phyloP scores from a whole-genome alignment of 1,139 yeast genomes.

The Blastobotrys niveus region DNA sequence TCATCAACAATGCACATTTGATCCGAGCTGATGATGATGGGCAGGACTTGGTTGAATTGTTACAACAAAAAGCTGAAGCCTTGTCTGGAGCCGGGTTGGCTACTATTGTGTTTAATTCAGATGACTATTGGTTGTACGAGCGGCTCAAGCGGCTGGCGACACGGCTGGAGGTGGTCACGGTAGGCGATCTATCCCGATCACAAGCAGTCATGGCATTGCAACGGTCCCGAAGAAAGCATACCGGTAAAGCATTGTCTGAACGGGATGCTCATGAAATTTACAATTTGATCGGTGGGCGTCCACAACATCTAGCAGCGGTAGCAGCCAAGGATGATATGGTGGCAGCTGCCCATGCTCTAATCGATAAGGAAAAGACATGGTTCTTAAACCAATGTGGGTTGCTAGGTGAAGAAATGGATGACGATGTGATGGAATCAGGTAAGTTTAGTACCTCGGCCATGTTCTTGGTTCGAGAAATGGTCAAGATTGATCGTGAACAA shows the following conservation, averaged over 20 bases:
- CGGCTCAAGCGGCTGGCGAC: slow-evolving; percentile 69
- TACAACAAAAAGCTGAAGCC: slow-evolving; percentile 79
- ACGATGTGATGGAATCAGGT: slow-evolving; percentile 83
- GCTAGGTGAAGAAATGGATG: slow-evolving; percentile 75
- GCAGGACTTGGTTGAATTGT: slow-evolving; percentile 58
- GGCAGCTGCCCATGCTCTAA: slow-evolving; percentile 60
- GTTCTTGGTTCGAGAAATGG: slow-evolving; percentile 68
- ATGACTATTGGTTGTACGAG: slow-evolving; percentile 85
- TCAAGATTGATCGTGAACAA: slow-evolving; percentile 49
- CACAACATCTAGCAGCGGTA: slow-evolving; percentile 74
- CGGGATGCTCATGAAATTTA: slow-evolving; percentile 51
- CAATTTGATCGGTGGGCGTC: slow-evolving; percentile 75
- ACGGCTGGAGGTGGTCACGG: slow-evolving; percentile 64
- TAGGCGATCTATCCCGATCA: slow-evolving; percentile 54
- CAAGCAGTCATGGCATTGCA: slow-evolving; percentile 56
- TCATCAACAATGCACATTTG: slow-evolving; percentile 70
- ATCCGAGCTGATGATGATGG: slow-evolving; percentile 65
- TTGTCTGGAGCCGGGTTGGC: slow-evolving; percentile 72
- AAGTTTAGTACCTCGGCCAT: slow-evolving; percentile 74
- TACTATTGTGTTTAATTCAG: slow-evolving; percentile 72
- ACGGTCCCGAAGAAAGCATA: slow-evolving; percentile 47
- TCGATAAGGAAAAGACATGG: slow-evolving; percentile 82
- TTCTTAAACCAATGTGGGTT: slow-evolving; percentile 77
- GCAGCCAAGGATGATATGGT: slow-evolving; percentile 59
- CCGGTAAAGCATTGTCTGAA: slow-evolving; percentile 39